Evolutionary conservation across 805 yeast genomes (phyloP).

Genomic region (Kodamaea kakaduensis): DNA sequence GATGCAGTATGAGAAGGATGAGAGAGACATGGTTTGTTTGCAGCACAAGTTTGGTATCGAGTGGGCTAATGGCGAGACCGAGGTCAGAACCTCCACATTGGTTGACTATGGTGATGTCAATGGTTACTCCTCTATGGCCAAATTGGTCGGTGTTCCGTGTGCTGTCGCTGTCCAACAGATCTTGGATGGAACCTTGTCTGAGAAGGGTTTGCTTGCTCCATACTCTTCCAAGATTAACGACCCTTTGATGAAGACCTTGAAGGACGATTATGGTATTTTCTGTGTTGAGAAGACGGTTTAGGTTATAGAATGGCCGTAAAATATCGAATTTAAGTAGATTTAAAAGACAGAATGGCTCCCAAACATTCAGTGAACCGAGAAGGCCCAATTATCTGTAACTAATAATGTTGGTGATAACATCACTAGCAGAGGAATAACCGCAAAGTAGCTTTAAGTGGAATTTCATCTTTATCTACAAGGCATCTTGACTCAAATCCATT

Average conservation of each 20-base stretch:
- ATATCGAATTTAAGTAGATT: too few relatives aligned
- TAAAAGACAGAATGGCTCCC: not conserved
- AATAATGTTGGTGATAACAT: too few relatives aligned
- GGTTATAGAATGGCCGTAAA: too few relatives aligned
- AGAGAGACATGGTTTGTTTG: constrained; percentile 90
- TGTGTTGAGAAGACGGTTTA: constrained; percentile 53
- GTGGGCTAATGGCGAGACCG: constrained; percentile 89
- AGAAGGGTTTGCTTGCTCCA: constrained; percentile 90
- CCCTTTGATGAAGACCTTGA: constrained; percentile 86
- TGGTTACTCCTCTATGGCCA: constrained; percentile 97
- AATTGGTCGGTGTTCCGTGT: constrained; percentile 96
- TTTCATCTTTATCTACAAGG: too few relatives aligned
- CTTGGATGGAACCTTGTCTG: constrained; percentile 70
- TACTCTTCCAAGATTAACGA: constrained; percentile 85
- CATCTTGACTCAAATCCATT: too few relatives aligned
- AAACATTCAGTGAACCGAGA: too few relatives aligned
- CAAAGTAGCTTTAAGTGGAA: too few relatives aligned
- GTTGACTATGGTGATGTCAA: constrained; percentile 87
- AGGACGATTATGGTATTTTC: constrained; percentile 84
- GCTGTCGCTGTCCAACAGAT: constrained; percentile 91
- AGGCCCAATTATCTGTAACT: too few relatives aligned
- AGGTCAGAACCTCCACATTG: constrained; percentile 91
- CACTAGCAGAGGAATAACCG: too few relatives aligned
- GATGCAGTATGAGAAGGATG: constrained; percentile 95
- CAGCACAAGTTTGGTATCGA: constrained; percentile 98